Base-by-base conservation (phyloP, 352 stramenopile genomes). In the Thraustochytrium sp. region DNA sequence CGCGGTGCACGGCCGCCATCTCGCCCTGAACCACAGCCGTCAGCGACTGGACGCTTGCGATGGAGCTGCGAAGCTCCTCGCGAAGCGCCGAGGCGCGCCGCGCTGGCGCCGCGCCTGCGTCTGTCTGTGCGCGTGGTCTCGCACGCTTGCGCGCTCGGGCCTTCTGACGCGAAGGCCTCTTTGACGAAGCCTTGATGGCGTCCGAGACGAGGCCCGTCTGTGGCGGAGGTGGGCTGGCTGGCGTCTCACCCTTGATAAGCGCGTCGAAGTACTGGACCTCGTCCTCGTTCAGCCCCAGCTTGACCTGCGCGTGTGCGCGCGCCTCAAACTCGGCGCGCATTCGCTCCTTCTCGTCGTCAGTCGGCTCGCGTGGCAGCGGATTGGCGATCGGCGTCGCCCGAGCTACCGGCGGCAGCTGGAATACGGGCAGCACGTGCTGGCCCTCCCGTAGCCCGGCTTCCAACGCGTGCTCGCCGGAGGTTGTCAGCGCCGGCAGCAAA, bases 341-440 rank as follows among this genome's bases (percentile, higher is more conserved):
- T 8, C 68, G 48, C 4, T 68, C 53, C 0, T 34, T 8, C 68
- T 80, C 68, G 44, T 80, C 44, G 31, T 80, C 68, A 51, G 44
- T 75, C 13, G 46, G 68, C 44, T 80, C 68, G 9, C 38, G 42
- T 9, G 68, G 68, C 3, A 80, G 51, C n/a, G 68, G 46, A 38
- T 80, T 80, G 46, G 40, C 26, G 9, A 80, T 3, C 26, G 18
- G 31, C 23, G 46, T 31, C 5, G 40, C 31, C 23, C 18, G 8
- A 21, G 68, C 5, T 4, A 80, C 68, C 13, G 44, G 42, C 9
- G 68, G 68, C 2, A 80, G 46, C 68, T 80, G 48, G 38, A 80
- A 80, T 23, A 80, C 63, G 23, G 68, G 68, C 0, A 80, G 68
- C 53, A 61, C 49, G 42, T 63, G 68, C 31, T 80, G 5, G 51